These are phyloP conservation scores for Phialophora chinensis DNA, from an alignment of 2,329 filamentous ascomycete species.

Conservation along the genomic window DNA sequence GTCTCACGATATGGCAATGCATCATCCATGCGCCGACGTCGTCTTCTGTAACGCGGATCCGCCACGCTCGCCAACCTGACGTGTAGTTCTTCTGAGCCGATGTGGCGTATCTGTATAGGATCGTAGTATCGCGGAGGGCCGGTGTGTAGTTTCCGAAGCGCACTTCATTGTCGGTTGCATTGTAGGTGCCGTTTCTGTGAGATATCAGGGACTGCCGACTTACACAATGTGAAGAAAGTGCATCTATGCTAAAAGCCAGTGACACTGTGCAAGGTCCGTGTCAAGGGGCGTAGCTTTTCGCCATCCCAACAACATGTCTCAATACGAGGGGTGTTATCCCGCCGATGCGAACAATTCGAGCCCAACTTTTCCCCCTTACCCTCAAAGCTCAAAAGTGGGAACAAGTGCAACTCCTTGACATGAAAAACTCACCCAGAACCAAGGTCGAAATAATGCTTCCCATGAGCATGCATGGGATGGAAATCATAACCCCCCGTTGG, in stretches of 20 bases:
- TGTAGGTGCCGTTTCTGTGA: slow-evolving; percentile 50
- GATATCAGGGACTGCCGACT: not conserved
- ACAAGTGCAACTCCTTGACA: not conserved
- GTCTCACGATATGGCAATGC: slow-evolving; percentile 52
- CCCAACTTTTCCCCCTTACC: not conserved
- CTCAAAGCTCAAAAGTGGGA: not conserved
- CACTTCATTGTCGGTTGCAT: slow-evolving; percentile 51
- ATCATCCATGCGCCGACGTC: slow-evolving; percentile 59
- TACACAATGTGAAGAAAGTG: not conserved
- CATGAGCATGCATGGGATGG: slow-evolving; percentile 57
- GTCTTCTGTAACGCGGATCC: slow-evolving; percentile 57
- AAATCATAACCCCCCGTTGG: slow-evolving; percentile 44
- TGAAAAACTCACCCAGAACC: slow-evolving; percentile 46
- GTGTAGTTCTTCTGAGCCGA: slow-evolving; percentile 50
- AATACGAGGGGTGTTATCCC: not conserved
- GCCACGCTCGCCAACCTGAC: slow-evolving; percentile 67
- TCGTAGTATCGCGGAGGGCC: slow-evolving; percentile 56
- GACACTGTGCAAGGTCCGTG: not conserved
- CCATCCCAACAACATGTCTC: not conserved
- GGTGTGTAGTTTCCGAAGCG: slow-evolving; percentile 47
- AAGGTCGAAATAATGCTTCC: slow-evolving; percentile 54
- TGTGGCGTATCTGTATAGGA: slow-evolving; percentile 61
- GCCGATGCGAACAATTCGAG: not conserved
- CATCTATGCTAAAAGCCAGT: not conserved
- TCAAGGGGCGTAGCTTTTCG: not conserved